Base-by-base conservation (phyloP, 2,329 filamentous ascomycete species). In the Monosporascus sp. region DNA sequence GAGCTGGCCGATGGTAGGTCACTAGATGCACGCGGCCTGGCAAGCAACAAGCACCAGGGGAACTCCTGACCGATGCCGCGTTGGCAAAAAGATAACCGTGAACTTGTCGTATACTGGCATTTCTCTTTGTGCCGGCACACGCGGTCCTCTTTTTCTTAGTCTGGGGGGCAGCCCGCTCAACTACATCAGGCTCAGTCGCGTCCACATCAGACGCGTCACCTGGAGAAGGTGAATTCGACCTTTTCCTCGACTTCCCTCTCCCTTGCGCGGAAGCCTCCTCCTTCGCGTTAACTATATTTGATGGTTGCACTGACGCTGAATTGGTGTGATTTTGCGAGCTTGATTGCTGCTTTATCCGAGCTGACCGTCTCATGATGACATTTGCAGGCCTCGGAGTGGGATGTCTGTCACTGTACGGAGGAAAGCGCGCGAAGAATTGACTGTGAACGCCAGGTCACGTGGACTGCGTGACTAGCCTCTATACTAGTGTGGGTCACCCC, bases 1-100 rank as follows among this genome's bases (percentile, higher is more conserved):
- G 69, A 5, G 77, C 66, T 0, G 80, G 79, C 2, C 70, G 69
- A 61, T 83, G 80, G 53, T 83, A 83, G 31, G 59, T 47, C n/a
- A 68, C 50, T 27, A 53, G 38, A 54, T 80, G 77, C n/a, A 46
- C 54, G 7, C 70, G 67, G 22, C 39, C 49, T 1, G 66, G 70
- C 7, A 65, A 62, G 24, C 44, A 48, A 31, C 63, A 63, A 24
- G 60, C 38, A 7, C 48, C 9, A 15, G 46, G 35, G 22, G 5
- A 45, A 39, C 37, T 56, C 43, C 44, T 41, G 20, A 3, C 14
- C 31, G 2, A 25, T 25, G 35, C 36, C 37, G 7, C 50, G 15
- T 20, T 38, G 11, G 50, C 49, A 22, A 71, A 66, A 7, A 71
- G 53, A 7, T 57, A 57, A 22, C 56, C 44, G 38, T 64, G 53